Base-by-base conservation (phyloP, 2,329 filamentous ascomycete genomes). In the Chalaropsis ovoidea region DNA sequence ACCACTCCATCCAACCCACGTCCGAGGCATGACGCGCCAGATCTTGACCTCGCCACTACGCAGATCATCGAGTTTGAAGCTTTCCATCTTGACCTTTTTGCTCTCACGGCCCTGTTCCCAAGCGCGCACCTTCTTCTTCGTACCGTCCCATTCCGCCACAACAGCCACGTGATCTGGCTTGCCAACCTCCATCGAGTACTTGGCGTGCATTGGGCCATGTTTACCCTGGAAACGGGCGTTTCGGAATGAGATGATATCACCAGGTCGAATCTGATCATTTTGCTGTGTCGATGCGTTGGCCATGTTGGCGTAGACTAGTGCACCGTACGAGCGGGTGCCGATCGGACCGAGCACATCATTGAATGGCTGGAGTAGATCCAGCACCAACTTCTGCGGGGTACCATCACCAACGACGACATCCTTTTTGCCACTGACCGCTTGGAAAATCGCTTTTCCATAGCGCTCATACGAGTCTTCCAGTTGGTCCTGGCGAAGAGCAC, bases 81-180 rank as follows among this genome's bases (percentile, higher is more conserved):
- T 95, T 79, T 97, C 93, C 68, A 90, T 79, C 78, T 95, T 94
- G 65, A 95, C 87, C 79, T 96, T 97, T 75, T 88, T 93, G 74
- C 86, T 92, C 78, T 97, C 93, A 15, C 93, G 80, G 0, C 93
- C 93, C 74, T 99, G 94, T 75, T 97, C 94, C 89, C 90, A 97
- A 1, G 87, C 92, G 35, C 92, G 80, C 31, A 99, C 87, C 81
- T 97, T 96, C 82, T 96, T 96, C 83, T 96, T 96, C 49, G 90
- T 95, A 2, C 94, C 94, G 74, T 99, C 94, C 94, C 94, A 99
- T 74, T 99, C 94, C 10, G 90, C 84, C 3, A 99, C 93, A 1
- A 99, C 79, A 1, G 84, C 94, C 0, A 97, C 93, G 72, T 99
- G 94, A 69, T 93, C 90, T 3, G 84, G 84, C 73, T 90, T 94